A percentile compares a stretch with the other conserved stretches of the same genome.
Conservation (phyloP, 768 basidiomycete species). For the Psilocybe cyanescens region DNA sequence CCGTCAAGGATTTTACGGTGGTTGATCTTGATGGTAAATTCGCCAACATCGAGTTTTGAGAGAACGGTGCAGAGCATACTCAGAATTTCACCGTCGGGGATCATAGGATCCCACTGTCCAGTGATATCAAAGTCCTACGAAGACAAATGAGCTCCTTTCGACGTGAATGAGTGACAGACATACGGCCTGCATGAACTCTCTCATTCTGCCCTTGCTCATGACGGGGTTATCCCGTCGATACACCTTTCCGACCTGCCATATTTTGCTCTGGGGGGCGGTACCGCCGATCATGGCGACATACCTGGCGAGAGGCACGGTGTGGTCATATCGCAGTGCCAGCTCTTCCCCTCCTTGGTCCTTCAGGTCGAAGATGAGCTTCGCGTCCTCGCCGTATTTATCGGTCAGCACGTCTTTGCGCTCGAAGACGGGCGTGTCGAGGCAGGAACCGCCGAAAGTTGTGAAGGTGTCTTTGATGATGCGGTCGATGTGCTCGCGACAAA, state of each 20-base stretch:
- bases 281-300: conserved; percentile 96
- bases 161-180: conserved; percentile 24
- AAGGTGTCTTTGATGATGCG: conserved; percentile 87
- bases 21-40: conserved; percentile 96
- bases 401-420: conserved; percentile 96
- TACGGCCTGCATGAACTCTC: conserved; percentile 98
- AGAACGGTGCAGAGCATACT: conserved; percentile 82
- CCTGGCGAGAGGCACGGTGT: conserved; percentile 95
- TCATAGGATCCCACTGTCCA: conserved; percentile 94
- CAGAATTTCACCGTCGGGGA: conserved; percentile 93
- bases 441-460: conserved; percentile 85
- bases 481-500: conserved; percentile 90
- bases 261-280: conserved; percentile 72
- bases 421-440: conserved; percentile 98
- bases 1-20: conserved; percentile 97
- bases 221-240: conserved; percentile 96
- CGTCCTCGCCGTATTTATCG: conserved; percentile 97
- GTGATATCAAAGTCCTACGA: conserved; percentile 92
- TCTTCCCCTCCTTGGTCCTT: conserved; percentile 98
- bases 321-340: conserved; percentile 91
- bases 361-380: conserved; percentile 96
- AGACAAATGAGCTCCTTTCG: neutral
- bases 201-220: conserved; percentile 97
- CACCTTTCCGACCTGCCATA: conserved; percentile 99
- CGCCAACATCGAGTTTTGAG: conserved; percentile 85